Evolutionary conservation across 768 basidiomycete genomes (phyloP).

Genomic region (Mycena crocata): DNA sequence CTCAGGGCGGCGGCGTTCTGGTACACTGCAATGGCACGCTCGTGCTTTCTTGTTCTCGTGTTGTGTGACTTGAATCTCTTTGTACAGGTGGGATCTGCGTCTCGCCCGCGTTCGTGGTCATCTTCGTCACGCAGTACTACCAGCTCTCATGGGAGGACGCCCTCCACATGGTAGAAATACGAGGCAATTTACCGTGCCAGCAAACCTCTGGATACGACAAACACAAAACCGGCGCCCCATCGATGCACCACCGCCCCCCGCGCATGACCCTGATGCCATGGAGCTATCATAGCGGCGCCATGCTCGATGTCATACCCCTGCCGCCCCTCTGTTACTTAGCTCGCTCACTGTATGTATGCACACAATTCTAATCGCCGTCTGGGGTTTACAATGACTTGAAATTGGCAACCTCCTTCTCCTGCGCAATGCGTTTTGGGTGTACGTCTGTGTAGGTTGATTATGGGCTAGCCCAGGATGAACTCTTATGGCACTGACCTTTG

Average conservation of each 20-base stretch:
- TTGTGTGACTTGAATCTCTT: neutral
- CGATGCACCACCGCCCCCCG: slow-evolving; percentile 24
- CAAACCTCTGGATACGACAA: slow-evolving; percentile 52
- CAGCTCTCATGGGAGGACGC: slow-evolving; percentile 90
- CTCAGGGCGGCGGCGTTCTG: slow-evolving; percentile 75
- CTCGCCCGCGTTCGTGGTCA: slow-evolving; percentile 90
- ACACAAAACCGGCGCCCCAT: slow-evolving; percentile 57
- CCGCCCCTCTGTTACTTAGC: slow-evolving; percentile 37
- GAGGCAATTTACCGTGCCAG: slow-evolving; percentile 91
- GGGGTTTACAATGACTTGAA: slow-evolving; percentile 76
- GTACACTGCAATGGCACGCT: slow-evolving; percentile 89
- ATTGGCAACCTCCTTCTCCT: slow-evolving; percentile 87
- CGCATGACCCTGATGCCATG: slow-evolving; percentile 60
- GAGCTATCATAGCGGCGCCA: slow-evolving; percentile 51
- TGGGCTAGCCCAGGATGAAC: slow-evolving; percentile 22
- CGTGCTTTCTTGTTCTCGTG: neutral
- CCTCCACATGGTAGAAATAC: slow-evolving; percentile 93
- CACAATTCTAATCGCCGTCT: slow-evolving; percentile 15
- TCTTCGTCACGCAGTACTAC: slow-evolving; percentile 92
- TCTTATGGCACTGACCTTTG: slow-evolving; percentile 65
- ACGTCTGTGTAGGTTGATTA: slow-evolving; percentile 67
- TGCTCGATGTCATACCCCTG: slow-evolving; percentile 10
- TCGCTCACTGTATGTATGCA: slow-evolving; percentile 33
- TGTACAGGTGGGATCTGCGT: slow-evolving; percentile 83
- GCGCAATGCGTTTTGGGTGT: slow-evolving; percentile 81